These are phyloP conservation scores for Dentipellis sp. DNA, from an alignment of 768 basidiomycete species.

Conservation along the genomic window DNA sequence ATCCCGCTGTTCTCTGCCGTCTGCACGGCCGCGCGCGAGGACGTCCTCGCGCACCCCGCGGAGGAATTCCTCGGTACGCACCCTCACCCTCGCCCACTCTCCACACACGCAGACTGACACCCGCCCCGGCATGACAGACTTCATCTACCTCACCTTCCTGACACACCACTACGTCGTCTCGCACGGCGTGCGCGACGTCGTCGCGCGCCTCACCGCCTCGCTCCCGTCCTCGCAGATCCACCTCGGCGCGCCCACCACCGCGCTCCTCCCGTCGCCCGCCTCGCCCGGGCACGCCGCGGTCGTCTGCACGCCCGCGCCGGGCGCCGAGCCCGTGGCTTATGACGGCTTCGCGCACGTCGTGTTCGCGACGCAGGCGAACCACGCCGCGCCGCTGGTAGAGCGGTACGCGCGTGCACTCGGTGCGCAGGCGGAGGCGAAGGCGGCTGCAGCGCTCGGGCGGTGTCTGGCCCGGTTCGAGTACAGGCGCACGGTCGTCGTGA, in stretches of 20 bases:
- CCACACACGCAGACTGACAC: not conserved
- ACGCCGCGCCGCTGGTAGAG: conserved; percentile 43
- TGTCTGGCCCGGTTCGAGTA: conserved; percentile 50
- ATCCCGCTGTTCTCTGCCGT: conserved; percentile 65
- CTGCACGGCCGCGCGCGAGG: conserved; percentile 52
- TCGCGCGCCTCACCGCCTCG: conserved; percentile 36
- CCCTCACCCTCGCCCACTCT: not conserved
- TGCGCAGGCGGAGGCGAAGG: not conserved
- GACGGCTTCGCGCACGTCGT: conserved; percentile 54
- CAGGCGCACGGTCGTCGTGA: conserved; percentile 49
- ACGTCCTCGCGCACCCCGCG: conserved; percentile 48
- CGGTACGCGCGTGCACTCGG: conserved; percentile 35
- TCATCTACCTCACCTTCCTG: conserved; percentile 58
- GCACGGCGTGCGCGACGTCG: conserved; percentile 52
- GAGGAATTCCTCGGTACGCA: conserved; percentile 55
- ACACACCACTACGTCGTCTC: conserved; percentile 60
- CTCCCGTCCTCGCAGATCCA: conserved; percentile 39
- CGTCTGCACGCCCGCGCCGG: conserved; percentile 24
- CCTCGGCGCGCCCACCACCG: conserved; percentile 40
- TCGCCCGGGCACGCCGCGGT: conserved; percentile 22
- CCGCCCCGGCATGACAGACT: conserved; percentile 33
- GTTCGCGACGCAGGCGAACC: conserved; percentile 67
- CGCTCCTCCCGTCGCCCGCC: conserved; percentile 30
- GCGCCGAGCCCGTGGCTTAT: conserved; percentile 19
- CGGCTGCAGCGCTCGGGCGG: conserved; percentile 30